These are phyloP conservation scores for Liquidambar formosana DNA, from an alignment of 164 flowering plant genomes.

Conservation along the genomic window DNA sequence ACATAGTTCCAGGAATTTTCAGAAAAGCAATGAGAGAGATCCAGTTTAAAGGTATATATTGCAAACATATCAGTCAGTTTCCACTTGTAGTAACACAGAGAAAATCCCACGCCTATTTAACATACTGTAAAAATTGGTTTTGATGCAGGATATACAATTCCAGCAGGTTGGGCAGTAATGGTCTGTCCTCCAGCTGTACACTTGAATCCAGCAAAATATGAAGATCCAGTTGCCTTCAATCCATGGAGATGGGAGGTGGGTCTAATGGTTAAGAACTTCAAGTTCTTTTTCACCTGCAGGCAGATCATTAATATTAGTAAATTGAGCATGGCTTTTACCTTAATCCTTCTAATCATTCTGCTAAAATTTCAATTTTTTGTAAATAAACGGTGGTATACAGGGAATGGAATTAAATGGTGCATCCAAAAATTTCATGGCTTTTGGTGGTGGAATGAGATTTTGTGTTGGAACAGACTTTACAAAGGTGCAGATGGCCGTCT, in stretches of 20 bases:
- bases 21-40: slow-evolving; percentile 56
- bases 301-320: not conserved
- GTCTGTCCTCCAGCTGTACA: slow-evolving; percentile 96
- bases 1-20: slow-evolving; percentile 72
- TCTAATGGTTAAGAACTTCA: not conserved
- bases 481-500: slow-evolving; percentile 68
- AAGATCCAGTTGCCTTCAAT: slow-evolving; percentile 76
- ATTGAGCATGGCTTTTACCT: slow-evolving; percentile 1
- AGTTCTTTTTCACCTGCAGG: not conserved
- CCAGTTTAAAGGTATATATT: slow-evolving; percentile 51
- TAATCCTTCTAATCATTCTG: not conserved
- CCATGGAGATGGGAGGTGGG: slow-evolving; percentile 92
- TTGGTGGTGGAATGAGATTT: slow-evolving; percentile 75
- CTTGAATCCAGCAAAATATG: slow-evolving; percentile 69
- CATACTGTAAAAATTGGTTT: not conserved
- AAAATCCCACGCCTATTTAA: too few relatives aligned
- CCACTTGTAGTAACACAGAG: not conserved
- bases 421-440: slow-evolving; percentile 70
- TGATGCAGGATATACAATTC: slow-evolving; percentile 80
- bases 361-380: not conserved
- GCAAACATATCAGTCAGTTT: not conserved
- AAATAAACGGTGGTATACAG: slow-evolving; percentile 22
- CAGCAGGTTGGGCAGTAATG: slow-evolving; percentile 92
- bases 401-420: slow-evolving; percentile 41
- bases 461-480: slow-evolving; percentile 72